These are phyloP conservation scores for Huiozyma sinensis DNA, from an alignment of 805 yeast species.

Conservation along the genomic window DNA sequence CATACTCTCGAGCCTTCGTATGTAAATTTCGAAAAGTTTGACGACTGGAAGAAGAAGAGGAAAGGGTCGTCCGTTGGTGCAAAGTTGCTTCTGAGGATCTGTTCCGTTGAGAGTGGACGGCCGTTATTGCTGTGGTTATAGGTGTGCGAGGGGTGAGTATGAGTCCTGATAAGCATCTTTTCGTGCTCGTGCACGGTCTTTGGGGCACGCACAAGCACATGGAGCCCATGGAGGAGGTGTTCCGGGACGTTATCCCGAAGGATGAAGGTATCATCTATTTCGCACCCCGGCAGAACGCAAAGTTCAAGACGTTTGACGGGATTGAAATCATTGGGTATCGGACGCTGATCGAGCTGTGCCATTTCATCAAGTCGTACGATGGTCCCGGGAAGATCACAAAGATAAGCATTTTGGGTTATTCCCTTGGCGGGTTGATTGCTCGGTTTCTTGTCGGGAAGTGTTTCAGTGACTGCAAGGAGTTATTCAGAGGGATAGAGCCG, in stretches of 20 bases:
- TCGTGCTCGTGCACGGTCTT: constrained; percentile 69
- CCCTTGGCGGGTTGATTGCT: constrained; percentile 78
- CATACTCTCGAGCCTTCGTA: no score
- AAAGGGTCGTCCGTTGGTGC: no score
- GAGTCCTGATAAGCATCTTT: constrained; percentile 37
- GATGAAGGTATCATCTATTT: constrained; percentile 36
- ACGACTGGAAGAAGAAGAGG: no score
- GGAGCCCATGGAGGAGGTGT: constrained; percentile 34
- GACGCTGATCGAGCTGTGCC: constrained; percentile 53
- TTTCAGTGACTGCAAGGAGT: constrained; percentile 38
- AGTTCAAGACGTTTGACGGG: constrained; percentile 79
- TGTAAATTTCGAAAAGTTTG: no score
- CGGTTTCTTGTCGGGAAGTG: constrained; percentile 69
- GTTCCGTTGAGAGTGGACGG: not conserved
- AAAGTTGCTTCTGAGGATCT: no score
- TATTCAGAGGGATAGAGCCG: constrained; percentile 54
- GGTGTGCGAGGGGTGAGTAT: not conserved
- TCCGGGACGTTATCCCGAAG: constrained; percentile 30
- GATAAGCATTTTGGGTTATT: constrained; percentile 76
- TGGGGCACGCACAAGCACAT: constrained; percentile 62
- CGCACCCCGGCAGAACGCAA: constrained; percentile 51
- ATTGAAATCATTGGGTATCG: constrained; percentile 61
- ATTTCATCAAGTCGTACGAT: constrained; percentile 29
- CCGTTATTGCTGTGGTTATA: not conserved
- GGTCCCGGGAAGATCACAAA: constrained; percentile 22